Base-by-base conservation (phyloP, 2,329 filamentous ascomycete species). In the Cordyceps cicadae region DNA sequence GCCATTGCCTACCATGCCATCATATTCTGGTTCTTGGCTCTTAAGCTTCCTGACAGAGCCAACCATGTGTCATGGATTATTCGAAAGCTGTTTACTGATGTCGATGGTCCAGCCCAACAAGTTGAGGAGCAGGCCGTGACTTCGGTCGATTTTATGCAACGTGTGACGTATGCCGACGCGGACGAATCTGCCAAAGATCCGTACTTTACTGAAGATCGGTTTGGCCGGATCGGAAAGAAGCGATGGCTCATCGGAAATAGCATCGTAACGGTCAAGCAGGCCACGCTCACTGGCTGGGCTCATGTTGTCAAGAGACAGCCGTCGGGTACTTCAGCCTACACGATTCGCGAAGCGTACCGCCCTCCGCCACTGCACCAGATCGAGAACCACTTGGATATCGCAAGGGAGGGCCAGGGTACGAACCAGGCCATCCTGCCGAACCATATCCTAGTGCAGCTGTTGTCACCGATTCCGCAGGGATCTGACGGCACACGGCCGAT, bases 1-100 rank as follows among this genome's bases (percentile, higher is more conserved):
- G 89, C 92, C 1, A 78, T 97, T 57, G 93, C 93, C 9, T 96
- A 96, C 70, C 92, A 97, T 71, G 91, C 96, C 67, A 92, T 99
- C 65, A 88, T 92, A 1, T 97, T 96, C 70, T 99, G 94, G 94
- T 99, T 97, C 71, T 81, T 99, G 66, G 89, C 92, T 1, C 73
- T 99, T 67, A 93, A 91, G 69, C 81, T 96, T 56, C 84, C 87
- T 43, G 92, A 97, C 70, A 87, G 94, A 55, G 84, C 87, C 39
- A 90, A 85, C 63, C 87, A 96, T 65, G 92, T 97, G 56, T 86
- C 86, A 32, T 96, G 91, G 90, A 96, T 99, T 64, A 88, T 89
- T 12, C 91, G 88, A 68, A 91, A 91, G 64, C 80, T 99, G 11
- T 92, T 93, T 67, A 87, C 83, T 9, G 90, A 96, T 68, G 82